Evolutionary conservation across 139 green algal genomes (phyloP).

Genomic region (Coccomyxa sp.): DNA sequence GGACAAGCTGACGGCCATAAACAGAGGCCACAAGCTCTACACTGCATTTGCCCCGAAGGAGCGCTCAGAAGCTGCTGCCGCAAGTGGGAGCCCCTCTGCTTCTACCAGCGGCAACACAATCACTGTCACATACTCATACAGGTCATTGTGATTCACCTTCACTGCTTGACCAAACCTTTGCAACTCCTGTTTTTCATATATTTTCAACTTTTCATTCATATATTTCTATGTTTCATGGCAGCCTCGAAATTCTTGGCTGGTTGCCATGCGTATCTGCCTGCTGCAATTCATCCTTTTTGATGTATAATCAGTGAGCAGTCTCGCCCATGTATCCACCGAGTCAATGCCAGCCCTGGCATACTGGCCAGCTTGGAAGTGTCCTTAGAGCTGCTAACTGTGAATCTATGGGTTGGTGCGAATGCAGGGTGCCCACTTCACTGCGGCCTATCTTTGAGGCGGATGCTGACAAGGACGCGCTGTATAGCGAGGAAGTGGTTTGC

Average conservation of each 20-base stretch:
- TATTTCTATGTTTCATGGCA: too few species aligned
- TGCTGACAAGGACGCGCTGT: slow-evolving; percentile 8
- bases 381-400: too few species aligned
- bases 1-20: slow-evolving; percentile 18
- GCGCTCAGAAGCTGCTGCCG: not conserved
- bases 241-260: too few species aligned
- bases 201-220: too few species aligned
- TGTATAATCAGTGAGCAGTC: too few species aligned
- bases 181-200: too few species aligned
- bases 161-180: not conserved
- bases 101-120: not conserved
- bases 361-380: too few species aligned
- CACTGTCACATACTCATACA: not conserved
- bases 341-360: too few species aligned
- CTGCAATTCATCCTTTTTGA: too few species aligned
- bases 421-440: slow-evolving; percentile 13
- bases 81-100: not conserved
- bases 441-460: slow-evolving; percentile 10
- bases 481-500: slow-evolving; percentile 4
- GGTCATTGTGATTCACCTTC: not conserved
- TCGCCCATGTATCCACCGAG: too few species aligned
- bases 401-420: too few species aligned
- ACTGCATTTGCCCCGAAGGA: not conserved
- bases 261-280: too few species aligned
- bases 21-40: slow-evolving; percentile 24